These are phyloP conservation scores for Pichia gijzeniarum DNA, from an alignment of 805 yeast genomes.

Conservation along the genomic window DNA sequence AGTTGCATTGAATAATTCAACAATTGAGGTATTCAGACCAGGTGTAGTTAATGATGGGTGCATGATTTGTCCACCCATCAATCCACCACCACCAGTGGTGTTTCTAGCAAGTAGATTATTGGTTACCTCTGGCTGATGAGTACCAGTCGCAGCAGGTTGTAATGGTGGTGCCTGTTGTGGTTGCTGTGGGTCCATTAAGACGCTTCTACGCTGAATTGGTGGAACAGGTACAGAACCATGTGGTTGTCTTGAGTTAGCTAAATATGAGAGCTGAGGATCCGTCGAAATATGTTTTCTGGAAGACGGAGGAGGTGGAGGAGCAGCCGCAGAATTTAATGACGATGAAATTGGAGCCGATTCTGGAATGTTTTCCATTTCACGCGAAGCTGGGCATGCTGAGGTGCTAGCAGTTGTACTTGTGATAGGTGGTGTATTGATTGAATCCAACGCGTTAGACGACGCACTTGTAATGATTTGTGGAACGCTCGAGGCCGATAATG, in stretches of 20 bases:
- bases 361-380: slow-evolving; percentile 14
- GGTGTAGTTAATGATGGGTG: slow-evolving; percentile 46
- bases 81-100: slow-evolving; percentile 29
- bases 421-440: slow-evolving; percentile 3
- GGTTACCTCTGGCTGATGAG: slow-evolving; percentile 36
- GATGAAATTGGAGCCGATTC: slow-evolving; percentile 9
- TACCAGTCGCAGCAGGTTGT: slow-evolving; percentile 18
- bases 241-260: slow-evolving; percentile 14
- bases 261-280: neutral
- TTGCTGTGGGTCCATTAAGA: slow-evolving; percentile 12
- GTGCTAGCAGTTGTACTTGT: slow-evolving; percentile 3
- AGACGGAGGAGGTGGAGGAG: slow-evolving; percentile 32
- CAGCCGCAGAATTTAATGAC: slow-evolving; percentile 4
- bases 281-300: slow-evolving; percentile 26
- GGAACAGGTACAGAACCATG: slow-evolving; percentile 30
- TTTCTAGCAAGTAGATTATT: slow-evolving; percentile 35
- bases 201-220: slow-evolving; percentile 28
- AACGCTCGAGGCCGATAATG: slow-evolving; percentile 16
- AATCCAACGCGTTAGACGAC: neutral
- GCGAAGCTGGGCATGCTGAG: slow-evolving; percentile 2
- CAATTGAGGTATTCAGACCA: slow-evolving; percentile 78
- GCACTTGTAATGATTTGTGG: neutral
- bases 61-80: slow-evolving; percentile 33
- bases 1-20: slow-evolving; percentile 76
- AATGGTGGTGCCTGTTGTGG: slow-evolving; percentile 5